These are phyloP conservation scores for Ganoderma boninense DNA, from an alignment of 1,284 basidiomycete species.

Conservation along the genomic window DNA sequence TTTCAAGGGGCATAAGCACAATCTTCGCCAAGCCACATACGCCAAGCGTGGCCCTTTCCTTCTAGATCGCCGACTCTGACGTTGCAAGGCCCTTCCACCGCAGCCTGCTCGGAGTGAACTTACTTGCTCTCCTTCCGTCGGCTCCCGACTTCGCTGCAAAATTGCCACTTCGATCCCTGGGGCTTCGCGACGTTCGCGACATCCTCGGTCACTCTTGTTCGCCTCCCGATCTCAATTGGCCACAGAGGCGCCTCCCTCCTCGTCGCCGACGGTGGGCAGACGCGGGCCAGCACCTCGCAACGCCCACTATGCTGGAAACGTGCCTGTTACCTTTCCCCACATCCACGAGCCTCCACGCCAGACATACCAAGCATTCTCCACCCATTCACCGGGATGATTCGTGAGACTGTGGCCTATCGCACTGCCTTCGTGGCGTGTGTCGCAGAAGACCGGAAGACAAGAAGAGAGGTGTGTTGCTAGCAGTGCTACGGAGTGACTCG, in stretches of 20 bases:
- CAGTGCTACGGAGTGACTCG: not conserved
- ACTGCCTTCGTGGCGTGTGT: constrained; percentile 10
- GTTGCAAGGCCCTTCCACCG: not conserved
- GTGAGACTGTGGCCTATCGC: constrained; percentile 14
- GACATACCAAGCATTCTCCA: constrained; percentile 5
- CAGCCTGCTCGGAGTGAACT: not conserved
- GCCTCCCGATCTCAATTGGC: not conserved
- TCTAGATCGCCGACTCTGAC: not conserved
- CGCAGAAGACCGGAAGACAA: not conserved
- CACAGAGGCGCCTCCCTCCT: not conserved
- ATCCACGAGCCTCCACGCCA: constrained; percentile 8
- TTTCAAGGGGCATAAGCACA: not conserved
- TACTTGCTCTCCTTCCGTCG: not conserved
- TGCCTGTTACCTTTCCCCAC: constrained; percentile 17
- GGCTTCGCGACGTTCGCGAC: not conserved
- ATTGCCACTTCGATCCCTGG: not conserved
- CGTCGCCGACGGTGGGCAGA: not conserved
- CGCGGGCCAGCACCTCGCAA: not conserved
- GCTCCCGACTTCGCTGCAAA: constrained; percentile 2
- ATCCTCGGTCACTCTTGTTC: not conserved
- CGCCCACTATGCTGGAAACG: constrained; percentile 16
- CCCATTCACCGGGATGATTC: constrained; percentile 11
- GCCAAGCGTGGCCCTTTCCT: not conserved
- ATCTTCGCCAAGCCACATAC: constrained; percentile 1
- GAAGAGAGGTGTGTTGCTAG: not conserved